Conservation (phyloP, 2,329 filamentous ascomycete genomes). For the Huntiella abstrusa region DNA sequence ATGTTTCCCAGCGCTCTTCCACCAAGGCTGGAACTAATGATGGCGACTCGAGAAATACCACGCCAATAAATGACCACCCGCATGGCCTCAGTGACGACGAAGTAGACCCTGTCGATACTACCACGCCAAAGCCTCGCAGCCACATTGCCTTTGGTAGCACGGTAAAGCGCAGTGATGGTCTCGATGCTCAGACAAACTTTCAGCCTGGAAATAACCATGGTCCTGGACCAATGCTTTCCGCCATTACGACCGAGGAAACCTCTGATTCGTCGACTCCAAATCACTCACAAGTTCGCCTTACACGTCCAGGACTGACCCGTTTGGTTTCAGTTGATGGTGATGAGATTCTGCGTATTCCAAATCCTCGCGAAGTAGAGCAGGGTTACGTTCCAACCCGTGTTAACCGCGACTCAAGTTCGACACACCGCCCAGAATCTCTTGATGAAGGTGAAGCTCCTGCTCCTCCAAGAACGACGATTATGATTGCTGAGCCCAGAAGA, state of each 20-base stretch:
- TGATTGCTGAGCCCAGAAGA: slow-evolving; percentile 42
- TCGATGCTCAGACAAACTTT: slow-evolving; percentile 16
- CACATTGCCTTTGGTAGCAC: slow-evolving; percentile 50
- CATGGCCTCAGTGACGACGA: not conserved
- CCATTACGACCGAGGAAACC: slow-evolving; percentile 15
- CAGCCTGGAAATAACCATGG: slow-evolving; percentile 4
- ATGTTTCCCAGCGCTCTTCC: slow-evolving; percentile 3
- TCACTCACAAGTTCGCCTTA: not conserved
- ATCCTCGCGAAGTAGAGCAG: slow-evolving; percentile 73
- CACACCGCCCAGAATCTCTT: slow-evolving; percentile 4
- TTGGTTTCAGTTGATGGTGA: slow-evolving; percentile 51
- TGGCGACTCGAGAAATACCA: slow-evolving; percentile 2
- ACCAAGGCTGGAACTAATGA: slow-evolving; percentile 5
- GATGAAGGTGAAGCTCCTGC: slow-evolving; percentile 1
- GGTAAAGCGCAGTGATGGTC: slow-evolving; percentile 38
- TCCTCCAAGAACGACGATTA: slow-evolving; percentile 16
- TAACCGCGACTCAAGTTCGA: slow-evolving; percentile 2
- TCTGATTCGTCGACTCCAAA: slow-evolving; percentile 27
- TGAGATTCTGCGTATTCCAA: slow-evolving; percentile 69
- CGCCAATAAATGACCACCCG: slow-evolving; percentile 1
- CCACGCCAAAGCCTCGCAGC: slow-evolving; percentile 1
- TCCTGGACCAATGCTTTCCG: slow-evolving; percentile 1
- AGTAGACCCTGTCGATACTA: slow-evolving; percentile 2
- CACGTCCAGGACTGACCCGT: slow-evolving; percentile 6
- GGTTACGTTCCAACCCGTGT: slow-evolving; percentile 50